These are phyloP conservation scores for Oxytropis ochrocephala DNA, from an alignment of 306 rosid genomes.

Conservation along the genomic window DNA sequence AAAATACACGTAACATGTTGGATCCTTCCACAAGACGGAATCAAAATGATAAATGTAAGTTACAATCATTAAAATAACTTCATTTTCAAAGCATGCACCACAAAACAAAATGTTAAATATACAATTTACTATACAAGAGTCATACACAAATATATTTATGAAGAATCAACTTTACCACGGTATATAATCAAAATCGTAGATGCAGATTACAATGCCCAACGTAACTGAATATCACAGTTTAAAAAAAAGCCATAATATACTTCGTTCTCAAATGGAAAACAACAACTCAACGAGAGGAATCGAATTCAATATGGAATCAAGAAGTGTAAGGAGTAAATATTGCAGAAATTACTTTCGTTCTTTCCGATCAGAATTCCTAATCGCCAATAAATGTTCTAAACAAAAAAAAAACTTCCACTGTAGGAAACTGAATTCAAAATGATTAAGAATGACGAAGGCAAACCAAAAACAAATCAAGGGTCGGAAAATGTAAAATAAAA, in stretches of 20 bases:
- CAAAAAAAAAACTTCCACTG: not conserved
- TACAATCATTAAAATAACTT: not conserved
- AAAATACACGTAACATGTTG: not conserved
- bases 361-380: constrained; percentile 7
- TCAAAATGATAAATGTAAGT: not conserved
- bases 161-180: not conserved
- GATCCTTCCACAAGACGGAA: not conserved
- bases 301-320: constrained; percentile 12
- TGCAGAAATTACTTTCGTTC: not conserved
- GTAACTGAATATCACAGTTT: not conserved
- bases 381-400: not conserved
- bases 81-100: not conserved
- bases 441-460: not conserved
- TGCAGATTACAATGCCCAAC: not conserved
- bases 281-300: not conserved
- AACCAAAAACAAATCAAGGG: not conserved
- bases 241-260: not conserved
- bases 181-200: not conserved
- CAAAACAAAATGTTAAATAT: constrained; percentile 1
- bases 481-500: not conserved
- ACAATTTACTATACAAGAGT: not conserved
- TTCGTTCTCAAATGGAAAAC: not conserved
- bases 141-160: not conserved
- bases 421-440: not conserved
- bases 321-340: not conserved